Percentiles rank a stretch among this genome's conserved stretches.
Conservation (phyloP, 202 grass and related monocot species). For the Miscanthus sacchariflorus region DNA sequence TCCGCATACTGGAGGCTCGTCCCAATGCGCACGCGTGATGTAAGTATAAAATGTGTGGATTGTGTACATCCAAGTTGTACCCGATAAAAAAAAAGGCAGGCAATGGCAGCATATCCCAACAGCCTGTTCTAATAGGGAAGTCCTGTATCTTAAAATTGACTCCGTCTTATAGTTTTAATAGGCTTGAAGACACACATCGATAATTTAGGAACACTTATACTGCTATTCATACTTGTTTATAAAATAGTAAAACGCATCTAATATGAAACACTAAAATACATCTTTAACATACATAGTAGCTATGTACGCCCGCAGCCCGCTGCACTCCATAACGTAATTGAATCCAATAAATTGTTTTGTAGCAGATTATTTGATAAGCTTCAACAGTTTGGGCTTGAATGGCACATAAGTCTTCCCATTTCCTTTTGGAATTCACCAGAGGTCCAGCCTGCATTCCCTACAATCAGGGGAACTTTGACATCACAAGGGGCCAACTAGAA, state of each 20-base stretch:
- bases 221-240: neutral
- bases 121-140: no score
- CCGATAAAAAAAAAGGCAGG: no score
- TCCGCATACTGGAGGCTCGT: no score
- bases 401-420: neutral
- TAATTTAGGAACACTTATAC: neutral
- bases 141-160: no score
- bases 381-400: neutral
- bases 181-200: no score
- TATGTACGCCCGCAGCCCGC: slow-evolving; percentile 8
- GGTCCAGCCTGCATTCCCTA: slow-evolving; percentile 12
- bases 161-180: no score
- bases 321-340: slow-evolving; percentile 10
- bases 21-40: no score
- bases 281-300: neutral
- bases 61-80: no score
- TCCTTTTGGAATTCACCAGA: slow-evolving; percentile 2
- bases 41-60: no score
- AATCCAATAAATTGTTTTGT: neutral
- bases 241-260: neutral
- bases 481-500: neutral
- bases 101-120: no score
- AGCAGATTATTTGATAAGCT: neutral
- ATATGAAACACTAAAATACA: neutral
- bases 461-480: neutral